phyloP scores from a whole-genome alignment of 2,329 filamentous ascomycete species.

The Exserohilum turcica region DNA sequence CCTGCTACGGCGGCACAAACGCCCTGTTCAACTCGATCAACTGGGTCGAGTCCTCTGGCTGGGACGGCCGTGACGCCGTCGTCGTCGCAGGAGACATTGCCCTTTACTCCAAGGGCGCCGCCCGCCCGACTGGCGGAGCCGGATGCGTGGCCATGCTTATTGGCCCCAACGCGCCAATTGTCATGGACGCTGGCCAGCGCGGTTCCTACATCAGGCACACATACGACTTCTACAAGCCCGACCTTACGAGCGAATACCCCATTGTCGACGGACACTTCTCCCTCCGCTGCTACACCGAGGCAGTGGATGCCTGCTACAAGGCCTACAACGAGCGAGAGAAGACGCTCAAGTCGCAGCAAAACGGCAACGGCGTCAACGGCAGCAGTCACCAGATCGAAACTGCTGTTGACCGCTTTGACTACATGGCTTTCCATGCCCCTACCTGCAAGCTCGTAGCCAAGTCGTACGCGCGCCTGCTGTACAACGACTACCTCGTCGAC shows the following conservation, averaged over 20 bases:
- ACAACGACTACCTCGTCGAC: constrained; percentile 58
- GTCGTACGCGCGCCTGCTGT: constrained; percentile 58
- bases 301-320: constrained; percentile 60
- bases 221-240: constrained; percentile 63
- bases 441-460: constrained; percentile 62
- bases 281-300: constrained; percentile 59
- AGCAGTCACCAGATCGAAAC: constrained; percentile 49
- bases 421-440: constrained; percentile 61
- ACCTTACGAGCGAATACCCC: constrained; percentile 60
- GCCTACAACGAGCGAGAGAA: constrained; percentile 58
- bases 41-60: constrained; percentile 60
- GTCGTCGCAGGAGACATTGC: constrained; percentile 61
- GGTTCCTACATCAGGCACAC: constrained; percentile 58
- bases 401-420: constrained; percentile 59
- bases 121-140: constrained; percentile 59
- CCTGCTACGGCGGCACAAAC: constrained; percentile 61
- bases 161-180: constrained; percentile 57
- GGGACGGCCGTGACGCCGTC: constrained; percentile 59
- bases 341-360: constrained; percentile 52
- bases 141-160: constrained; percentile 61
- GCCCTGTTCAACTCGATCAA: constrained; percentile 60
- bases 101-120: constrained; percentile 60
- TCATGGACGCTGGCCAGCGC: constrained; percentile 56
- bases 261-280: constrained; percentile 60
- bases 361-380: constrained; percentile 46